phyloP scores from a whole-genome alignment of 2,329 filamentous ascomycete genomes.

The Diaporthe nobilis region DNA sequence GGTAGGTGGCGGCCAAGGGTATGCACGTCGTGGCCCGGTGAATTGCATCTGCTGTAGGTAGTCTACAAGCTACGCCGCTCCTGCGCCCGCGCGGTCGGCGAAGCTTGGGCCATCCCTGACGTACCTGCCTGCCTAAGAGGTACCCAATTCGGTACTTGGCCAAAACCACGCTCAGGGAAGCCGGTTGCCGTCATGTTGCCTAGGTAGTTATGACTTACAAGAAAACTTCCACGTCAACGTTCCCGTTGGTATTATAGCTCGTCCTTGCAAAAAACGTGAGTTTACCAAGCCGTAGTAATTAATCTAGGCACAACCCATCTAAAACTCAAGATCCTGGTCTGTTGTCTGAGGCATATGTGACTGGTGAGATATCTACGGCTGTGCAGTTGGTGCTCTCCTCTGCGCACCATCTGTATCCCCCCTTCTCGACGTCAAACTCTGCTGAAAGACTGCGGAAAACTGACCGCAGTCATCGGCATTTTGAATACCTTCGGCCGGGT shows the following conservation, averaged over 20 bases:
- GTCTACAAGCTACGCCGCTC: slow-evolving; percentile 6
- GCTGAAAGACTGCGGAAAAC: neutral
- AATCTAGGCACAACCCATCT: neutral
- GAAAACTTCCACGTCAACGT: no score
- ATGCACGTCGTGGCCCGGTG: neutral
- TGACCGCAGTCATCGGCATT: neutral
- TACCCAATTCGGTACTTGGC: neutral
- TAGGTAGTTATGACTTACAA: neutral
- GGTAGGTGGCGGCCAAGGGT: neutral
- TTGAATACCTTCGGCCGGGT: no score
- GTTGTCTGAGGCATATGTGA: neutral
- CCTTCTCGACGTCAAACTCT: neutral
- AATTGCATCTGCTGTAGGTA: slow-evolving; percentile 7
- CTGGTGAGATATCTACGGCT: no score
- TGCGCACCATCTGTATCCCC: neutral
- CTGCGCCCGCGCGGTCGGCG: slow-evolving; percentile 12
- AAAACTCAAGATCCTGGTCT: neutral
- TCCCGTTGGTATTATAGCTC: neutral
- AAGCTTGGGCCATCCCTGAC: slow-evolving; percentile 38
- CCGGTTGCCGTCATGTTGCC: neutral
- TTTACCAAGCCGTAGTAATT: neutral
- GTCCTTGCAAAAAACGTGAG: no score
- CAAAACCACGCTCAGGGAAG: neutral
- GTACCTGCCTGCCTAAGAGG: slow-evolving; percentile 18
- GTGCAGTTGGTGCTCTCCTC: neutral